A percentile compares a stretch with the other conserved stretches of the same genome.
phyloP scores from a whole-genome alignment of 1,139 yeast genomes.

The Saccharomyces hybrid region DNA sequence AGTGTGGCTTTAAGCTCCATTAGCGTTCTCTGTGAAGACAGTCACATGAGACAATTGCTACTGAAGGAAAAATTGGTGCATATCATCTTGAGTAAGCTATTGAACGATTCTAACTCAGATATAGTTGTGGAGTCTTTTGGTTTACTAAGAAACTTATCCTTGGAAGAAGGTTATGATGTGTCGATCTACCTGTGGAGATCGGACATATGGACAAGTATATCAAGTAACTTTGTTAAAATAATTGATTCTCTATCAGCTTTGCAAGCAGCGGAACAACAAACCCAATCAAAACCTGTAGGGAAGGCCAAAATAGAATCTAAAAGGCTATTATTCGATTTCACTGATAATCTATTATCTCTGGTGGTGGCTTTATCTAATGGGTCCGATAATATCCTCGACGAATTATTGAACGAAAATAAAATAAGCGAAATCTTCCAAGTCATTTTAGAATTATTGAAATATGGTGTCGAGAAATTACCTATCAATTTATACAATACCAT shows the following conservation, averaged over 20 bases:
- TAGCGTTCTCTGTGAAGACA: conserved; percentile 63
- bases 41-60: conserved; percentile 50
- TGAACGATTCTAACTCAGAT: conserved; percentile 64
- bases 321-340: conserved; percentile 51
- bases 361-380: conserved; percentile 60
- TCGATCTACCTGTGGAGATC: conserved; percentile 70
- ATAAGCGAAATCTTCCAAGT: conserved; percentile 36
- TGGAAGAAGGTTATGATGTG: conserved; percentile 87
- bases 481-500: conserved; percentile 46
- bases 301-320: conserved; percentile 21
- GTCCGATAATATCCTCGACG: conserved; percentile 52
- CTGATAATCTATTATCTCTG: conserved; percentile 69
- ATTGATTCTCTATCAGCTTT: conserved; percentile 42
- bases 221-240: conserved; percentile 44
- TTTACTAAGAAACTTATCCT: conserved; percentile 64
- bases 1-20: conserved; percentile 73
- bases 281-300: conserved; percentile 39
- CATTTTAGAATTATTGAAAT: conserved; percentile 38
- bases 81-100: conserved; percentile 52
- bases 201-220: conserved; percentile 60
- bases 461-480: conserved; percentile 29
- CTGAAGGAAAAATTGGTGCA: conserved; percentile 65
- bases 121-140: conserved; percentile 77
- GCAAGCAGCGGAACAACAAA: conserved; percentile 22
- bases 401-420: conserved; percentile 39